Conservation (phyloP, 192 early-diverging fungal genomes). For the Umbelopsis sp. region DNA sequence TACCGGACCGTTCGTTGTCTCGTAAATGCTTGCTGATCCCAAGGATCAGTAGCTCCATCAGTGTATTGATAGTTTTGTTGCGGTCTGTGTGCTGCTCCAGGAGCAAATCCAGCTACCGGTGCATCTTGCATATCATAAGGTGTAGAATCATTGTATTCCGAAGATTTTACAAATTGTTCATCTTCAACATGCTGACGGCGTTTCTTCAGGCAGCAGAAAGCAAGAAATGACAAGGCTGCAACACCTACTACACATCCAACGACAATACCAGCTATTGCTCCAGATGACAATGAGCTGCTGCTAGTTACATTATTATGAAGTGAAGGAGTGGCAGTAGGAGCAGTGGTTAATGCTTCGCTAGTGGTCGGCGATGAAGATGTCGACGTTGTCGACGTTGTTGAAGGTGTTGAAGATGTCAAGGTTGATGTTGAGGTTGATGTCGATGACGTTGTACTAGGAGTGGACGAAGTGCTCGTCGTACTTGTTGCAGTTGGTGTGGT, state of each 20-base stretch:
- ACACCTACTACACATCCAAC: not conserved
- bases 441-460: no score
- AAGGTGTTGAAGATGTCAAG: not conserved
- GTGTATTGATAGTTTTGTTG: not conserved
- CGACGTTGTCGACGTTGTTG: not conserved
- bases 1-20: not conserved
- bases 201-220: not conserved
- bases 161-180: not conserved
- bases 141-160: not conserved
- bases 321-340: not conserved
- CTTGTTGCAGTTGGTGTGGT: not conserved
- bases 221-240: not conserved
- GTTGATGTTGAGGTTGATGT: no score
- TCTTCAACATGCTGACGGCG: not conserved
- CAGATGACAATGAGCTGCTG: not conserved
- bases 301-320: not conserved
- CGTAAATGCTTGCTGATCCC: not conserved
- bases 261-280: not conserved
- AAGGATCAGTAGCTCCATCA: not conserved
- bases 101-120: not conserved
- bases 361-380: not conserved
- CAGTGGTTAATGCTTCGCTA: not conserved
- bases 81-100: not conserved
- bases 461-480: not conserved
- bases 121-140: not conserved